phyloP scores from a whole-genome alignment of 805 yeast species.

The Pichia heedii region DNA sequence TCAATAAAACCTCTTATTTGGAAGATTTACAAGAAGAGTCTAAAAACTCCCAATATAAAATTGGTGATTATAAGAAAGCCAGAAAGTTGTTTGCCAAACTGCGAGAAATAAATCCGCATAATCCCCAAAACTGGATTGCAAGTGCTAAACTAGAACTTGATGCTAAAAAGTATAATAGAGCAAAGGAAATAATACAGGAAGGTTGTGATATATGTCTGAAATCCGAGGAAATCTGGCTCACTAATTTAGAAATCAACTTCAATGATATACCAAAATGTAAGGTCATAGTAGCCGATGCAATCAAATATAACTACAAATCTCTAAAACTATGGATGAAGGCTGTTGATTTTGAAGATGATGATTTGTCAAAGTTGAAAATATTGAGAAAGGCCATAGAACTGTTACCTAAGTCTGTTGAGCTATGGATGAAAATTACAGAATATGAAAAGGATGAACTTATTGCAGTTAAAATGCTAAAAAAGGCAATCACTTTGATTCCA shows the following conservation, averaged over 20 bases:
- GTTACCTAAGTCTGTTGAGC: conserved; percentile 42
- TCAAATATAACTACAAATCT: conserved; percentile 46
- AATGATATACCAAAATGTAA: conserved; percentile 38
- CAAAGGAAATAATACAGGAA: conserved; percentile 54
- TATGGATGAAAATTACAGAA: conserved; percentile 66
- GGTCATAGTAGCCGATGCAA: conserved; percentile 55
- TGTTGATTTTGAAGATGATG: conserved; percentile 52
- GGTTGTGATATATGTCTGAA: conserved; percentile 66
- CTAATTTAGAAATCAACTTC: conserved; percentile 55
- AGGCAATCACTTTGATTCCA: conserved; percentile 67
- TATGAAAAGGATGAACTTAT: conserved; percentile 46
- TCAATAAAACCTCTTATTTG: conserved; percentile 34
- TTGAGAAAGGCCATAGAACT: conserved; percentile 64
- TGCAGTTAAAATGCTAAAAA: conserved; percentile 43
- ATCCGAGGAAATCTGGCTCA: conserved; percentile 76
- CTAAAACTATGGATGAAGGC: conserved; percentile 69
- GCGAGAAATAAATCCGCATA: conserved; percentile 62
- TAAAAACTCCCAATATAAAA: conserved; percentile 18
- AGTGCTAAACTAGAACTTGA: conserved; percentile 71
- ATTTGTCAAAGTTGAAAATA: conserved; percentile 42
- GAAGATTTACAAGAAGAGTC: conserved; percentile 27
- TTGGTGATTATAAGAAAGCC: conserved; percentile 53
- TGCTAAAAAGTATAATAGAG: conserved; percentile 45
- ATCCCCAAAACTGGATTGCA: conserved; percentile 78
- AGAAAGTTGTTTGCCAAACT: conserved; percentile 56